phyloP scores from a whole-genome alignment of 2,329 filamentous ascomycete species.

The Trichoderma aggressivum region DNA sequence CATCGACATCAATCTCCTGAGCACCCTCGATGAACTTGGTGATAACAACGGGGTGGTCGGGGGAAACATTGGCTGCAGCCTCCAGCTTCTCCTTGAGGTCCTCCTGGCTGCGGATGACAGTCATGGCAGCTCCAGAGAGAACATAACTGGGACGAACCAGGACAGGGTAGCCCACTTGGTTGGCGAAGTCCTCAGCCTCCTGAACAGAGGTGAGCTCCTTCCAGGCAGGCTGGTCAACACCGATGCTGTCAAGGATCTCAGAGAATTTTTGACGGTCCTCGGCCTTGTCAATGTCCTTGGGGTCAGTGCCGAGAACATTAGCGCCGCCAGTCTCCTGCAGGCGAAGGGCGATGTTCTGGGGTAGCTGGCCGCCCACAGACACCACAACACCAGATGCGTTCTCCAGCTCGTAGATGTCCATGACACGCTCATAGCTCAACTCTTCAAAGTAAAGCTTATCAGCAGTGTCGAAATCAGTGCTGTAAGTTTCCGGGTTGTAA shows the following conservation, averaged over 20 bases:
- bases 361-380: conserved; percentile 91
- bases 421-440: conserved; percentile 91
- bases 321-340: conserved; percentile 89
- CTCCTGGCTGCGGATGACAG: conserved; percentile 81
- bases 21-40: conserved; percentile 98
- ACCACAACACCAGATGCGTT: conserved; percentile 82
- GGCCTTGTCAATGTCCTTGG: conserved; percentile 92
- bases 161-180: conserved; percentile 86
- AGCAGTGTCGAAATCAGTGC: conserved; percentile 82
- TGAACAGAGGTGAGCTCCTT: conserved; percentile 90
- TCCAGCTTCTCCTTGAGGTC: conserved; percentile 94
- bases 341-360: conserved; percentile 94
- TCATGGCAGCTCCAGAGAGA: conserved; percentile 97
- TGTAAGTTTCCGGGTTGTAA: conserved; percentile 74
- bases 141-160: conserved; percentile 94
- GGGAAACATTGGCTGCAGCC: conserved; percentile 84
- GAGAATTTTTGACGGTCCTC: conserved; percentile 99
- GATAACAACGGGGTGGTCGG: conserved; percentile 96
- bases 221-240: conserved; percentile 95
- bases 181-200: conserved; percentile 83
- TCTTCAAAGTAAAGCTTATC: conserved; percentile 97
- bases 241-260: conserved; percentile 92
- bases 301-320: conserved; percentile 88
- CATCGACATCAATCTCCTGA: conserved; percentile 94
- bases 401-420: conserved; percentile 98